A percentile compares a stretch with the other conserved stretches of the same genome.
Evolutionary conservation across 106 monocot species (phyloP).

Genomic region (Dioscorea dumetorum): DNA sequence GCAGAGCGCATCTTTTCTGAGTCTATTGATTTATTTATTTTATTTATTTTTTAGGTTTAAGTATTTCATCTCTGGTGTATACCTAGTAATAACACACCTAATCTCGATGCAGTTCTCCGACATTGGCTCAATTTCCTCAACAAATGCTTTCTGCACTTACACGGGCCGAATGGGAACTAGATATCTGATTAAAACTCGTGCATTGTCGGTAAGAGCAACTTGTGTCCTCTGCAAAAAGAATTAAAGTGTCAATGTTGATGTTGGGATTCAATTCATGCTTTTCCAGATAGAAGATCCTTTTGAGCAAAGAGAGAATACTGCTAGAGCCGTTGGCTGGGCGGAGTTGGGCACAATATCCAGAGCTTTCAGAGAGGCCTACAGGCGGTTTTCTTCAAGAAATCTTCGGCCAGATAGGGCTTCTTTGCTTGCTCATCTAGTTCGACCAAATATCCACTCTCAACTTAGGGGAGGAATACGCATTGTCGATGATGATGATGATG

Average conservation of each 20-base stretch:
- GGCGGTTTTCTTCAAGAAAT: conserved; percentile 11
- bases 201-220: no score
- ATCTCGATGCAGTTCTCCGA: conserved; percentile 25
- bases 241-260: no score
- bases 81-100: neutral
- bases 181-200: no score
- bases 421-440: conserved; percentile 22
- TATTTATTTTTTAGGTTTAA: no score
- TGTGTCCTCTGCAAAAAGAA: no score
- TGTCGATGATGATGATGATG: no score
- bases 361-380: conserved; percentile 16
- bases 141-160: conserved; percentile 37
- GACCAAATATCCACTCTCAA: conserved; percentile 16
- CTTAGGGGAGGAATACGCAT: neutral
- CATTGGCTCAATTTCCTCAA: conserved; percentile 14
- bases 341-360: conserved; percentile 19
- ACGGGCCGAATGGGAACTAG: conserved; percentile 32
- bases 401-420: conserved; percentile 17
- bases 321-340: conserved; percentile 33
- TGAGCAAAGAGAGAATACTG: conserved; percentile 54
- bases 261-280: neutral
- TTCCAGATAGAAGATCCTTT: conserved; percentile 64
- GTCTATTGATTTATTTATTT: no score
- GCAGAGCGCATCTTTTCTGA: no score
- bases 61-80: no score